Evolutionary conservation across 1,284 basidiomycete genomes (phyloP), one percentile per base, ranked within the genome.

Genomic region (Fistulinella staudtii): DNA sequence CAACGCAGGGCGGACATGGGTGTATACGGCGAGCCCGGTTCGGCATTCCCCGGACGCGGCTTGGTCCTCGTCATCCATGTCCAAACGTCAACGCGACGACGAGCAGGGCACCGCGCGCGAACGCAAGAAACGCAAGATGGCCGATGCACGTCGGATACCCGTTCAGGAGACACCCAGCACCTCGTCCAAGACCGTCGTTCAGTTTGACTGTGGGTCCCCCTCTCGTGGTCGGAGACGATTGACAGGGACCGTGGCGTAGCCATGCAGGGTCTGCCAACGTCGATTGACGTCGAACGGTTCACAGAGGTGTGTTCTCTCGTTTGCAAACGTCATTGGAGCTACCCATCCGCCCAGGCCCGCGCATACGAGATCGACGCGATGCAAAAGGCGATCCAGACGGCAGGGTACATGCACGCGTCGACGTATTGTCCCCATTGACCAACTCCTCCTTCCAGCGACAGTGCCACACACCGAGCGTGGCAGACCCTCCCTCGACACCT

Each of bases 401-500:
- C 90, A 30, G 77, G 81, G 92, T 85, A 55, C 43, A 72, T 53
- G 30, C 14, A 8, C 5, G 3, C 13, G 0, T 8, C 30, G 36
- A 2, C 10, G 13, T 15, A n/a, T 6, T 8, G 22, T 31, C 1
- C 21, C n/a, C 2, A 23, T 14, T 29, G 36, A 13, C 23, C 47
- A 36, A 59, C 41, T 2, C 5, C 36, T 14, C 14, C 23, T 65
- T 15, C 55, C 31, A 80, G 79, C 43, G 68, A 63, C 27, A 79
- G 76, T 49, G 79, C 82, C 20, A 88, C 83, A 0, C 82, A 88
- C 48, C 75, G 93, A 45, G 89, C 84, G 1, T 97, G 93, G 80
- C 93, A 97, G 65, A 82, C 86, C 13, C 74, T 96, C 8, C 93
- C 93, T 9, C 76, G 93, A 18, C 89, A 93, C 61, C 73, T 97